Percentiles rank a stretch among this genome's conserved stretches.
Conservation (phyloP, 768 basidiomycete species). For the Pleurotus platypus region DNA sequence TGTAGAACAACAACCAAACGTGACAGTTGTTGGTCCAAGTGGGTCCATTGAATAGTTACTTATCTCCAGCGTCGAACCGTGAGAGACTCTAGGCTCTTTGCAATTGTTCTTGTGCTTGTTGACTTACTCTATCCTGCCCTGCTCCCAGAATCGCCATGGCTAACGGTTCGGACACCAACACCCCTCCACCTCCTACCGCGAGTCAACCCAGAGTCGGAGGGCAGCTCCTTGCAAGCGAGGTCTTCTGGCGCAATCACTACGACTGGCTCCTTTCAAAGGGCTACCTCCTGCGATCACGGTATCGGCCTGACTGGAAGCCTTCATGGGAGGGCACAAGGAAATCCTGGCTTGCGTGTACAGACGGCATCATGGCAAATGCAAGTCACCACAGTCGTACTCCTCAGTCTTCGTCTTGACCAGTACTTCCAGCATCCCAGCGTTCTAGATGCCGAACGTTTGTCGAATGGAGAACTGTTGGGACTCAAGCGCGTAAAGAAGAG, state of each 20-base stretch:
- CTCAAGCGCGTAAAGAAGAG: constrained; percentile 20
- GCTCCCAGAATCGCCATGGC: no score
- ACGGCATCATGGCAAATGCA: constrained; percentile 2
- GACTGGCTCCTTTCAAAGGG: constrained; percentile 20
- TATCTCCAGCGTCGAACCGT: no score
- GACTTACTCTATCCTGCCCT: no score
- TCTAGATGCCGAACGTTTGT: constrained; percentile 25
- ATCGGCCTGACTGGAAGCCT: constrained; percentile 25
- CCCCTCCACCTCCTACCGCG: no score
- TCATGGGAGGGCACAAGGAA: constrained; percentile 20
- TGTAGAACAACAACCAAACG: no score
- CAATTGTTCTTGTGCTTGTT: no score
- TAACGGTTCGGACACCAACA: no score
- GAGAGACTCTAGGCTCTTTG: no score
- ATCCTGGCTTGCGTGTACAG: constrained; percentile 7
- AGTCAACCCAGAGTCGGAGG: no score
- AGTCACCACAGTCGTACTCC: neutral
- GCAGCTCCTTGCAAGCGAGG: constrained; percentile 9
- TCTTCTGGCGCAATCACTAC: constrained; percentile 21
- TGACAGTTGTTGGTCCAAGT: no score
- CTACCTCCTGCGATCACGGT: constrained; percentile 24
- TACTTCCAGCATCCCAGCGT: neutral
- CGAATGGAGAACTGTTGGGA: constrained; percentile 19
- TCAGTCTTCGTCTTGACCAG: no score
- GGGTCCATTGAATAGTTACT: no score